phyloP scores from a whole-genome alignment of 345 rosid species.

The Psidium friedrichsthalianum region DNA sequence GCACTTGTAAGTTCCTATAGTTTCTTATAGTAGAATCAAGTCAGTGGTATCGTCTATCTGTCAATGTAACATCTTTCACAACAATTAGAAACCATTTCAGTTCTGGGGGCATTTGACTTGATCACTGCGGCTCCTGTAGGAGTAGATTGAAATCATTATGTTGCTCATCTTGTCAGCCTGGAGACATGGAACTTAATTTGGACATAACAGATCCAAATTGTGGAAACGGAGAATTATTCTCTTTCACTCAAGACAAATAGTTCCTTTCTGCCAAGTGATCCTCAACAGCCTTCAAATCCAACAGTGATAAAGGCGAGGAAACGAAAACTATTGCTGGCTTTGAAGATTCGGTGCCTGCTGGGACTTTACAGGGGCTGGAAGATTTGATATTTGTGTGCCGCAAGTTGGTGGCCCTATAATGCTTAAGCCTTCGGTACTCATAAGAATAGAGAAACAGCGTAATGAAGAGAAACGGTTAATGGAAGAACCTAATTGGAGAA shows the following conservation, averaged over 20 bases:
- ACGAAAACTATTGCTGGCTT: background rate
- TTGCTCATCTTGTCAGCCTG: background rate
- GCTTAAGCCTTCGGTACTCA: conserved; percentile 32
- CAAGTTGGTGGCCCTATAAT: conserved; percentile 1
- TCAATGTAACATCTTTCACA: background rate
- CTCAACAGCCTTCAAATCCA: background rate
- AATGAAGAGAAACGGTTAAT: conserved; percentile 18
- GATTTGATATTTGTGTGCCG: conserved; percentile 41
- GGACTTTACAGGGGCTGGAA: background rate
- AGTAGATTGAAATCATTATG: background rate
- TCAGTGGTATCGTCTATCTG: background rate
- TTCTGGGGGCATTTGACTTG: background rate
- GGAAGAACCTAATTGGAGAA: conserved; percentile 7
- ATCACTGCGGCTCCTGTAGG: background rate
- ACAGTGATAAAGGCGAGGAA: background rate
- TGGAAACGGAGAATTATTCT: background rate
- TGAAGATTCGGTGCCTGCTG: conserved; percentile 3
- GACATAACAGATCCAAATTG: background rate
- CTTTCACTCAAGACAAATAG: background rate
- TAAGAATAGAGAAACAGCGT: conserved; percentile 34
- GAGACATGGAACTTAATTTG: background rate
- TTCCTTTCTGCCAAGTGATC: background rate
- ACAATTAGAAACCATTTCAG: background rate
- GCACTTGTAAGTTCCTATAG: background rate
- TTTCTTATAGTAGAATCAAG: background rate